phyloP scores from a whole-genome alignment of 345 rosid genomes.

The Dovyalis caffra region DNA sequence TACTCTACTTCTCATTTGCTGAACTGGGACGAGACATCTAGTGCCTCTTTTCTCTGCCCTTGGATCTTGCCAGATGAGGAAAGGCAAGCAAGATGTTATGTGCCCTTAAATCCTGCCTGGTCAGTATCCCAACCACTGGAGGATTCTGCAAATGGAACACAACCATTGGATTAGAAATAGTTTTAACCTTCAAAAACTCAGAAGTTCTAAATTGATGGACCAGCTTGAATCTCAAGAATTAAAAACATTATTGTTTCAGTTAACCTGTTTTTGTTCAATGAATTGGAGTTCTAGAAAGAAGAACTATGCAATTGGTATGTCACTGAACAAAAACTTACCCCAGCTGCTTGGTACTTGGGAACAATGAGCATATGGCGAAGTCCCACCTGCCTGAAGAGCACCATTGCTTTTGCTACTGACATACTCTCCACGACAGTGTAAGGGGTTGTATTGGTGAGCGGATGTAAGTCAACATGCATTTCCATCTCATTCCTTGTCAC shows the following conservation, averaged over 20 bases:
- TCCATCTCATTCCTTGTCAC: slow-evolving; percentile 78
- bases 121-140: slow-evolving; percentile 73
- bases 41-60: slow-evolving; percentile 34
- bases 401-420: slow-evolving; percentile 91
- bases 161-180: background rate
- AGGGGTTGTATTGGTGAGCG: slow-evolving; percentile 85
- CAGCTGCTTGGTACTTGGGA: slow-evolving; percentile 68
- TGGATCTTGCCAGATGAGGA: slow-evolving; percentile 58
- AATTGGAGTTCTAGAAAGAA: background rate
- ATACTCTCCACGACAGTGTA: slow-evolving; percentile 80
- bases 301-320: background rate
- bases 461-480: slow-evolving; percentile 84
- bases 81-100: slow-evolving; percentile 67
- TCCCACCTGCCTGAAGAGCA: slow-evolving; percentile 77
- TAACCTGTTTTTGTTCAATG: background rate
- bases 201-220: background rate
- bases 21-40: background rate
- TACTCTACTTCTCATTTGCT: background rate
- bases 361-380: slow-evolving; percentile 75
- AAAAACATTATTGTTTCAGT: no score
- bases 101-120: slow-evolving; percentile 80
- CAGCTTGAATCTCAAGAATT: no score
- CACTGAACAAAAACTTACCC: slow-evolving; percentile 46
- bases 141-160: slow-evolving; percentile 43
- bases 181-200: background rate